Evolutionary conservation across 345 rosid species (phyloP).

Genomic region (Rhizophora mangle): DNA sequence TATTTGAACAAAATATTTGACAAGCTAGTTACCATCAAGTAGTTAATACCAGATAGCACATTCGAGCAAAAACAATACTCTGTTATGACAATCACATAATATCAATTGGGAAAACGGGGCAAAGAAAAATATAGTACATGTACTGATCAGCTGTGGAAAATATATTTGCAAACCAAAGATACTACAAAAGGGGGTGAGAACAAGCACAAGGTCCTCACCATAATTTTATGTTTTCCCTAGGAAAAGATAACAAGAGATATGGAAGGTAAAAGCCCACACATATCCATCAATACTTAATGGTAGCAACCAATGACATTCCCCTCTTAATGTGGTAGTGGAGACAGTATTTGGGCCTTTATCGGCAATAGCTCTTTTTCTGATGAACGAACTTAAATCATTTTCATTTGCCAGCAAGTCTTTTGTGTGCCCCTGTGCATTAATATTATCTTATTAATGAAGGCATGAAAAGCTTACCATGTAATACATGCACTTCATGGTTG

Average conservation of each 20-base stretch:
- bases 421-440: neutral
- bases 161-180: neutral
- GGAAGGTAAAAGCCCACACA: neutral
- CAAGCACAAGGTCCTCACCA: too few species aligned
- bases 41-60: neutral
- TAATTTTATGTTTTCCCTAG: neutral
- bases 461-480: neutral
- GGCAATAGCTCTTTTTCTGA: too few species aligned
- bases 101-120: neutral
- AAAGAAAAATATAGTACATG: neutral
- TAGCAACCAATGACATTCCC: neutral
- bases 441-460: neutral
- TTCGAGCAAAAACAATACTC: neutral
- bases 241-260: neutral
- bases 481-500: neutral
- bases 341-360: neutral
- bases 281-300: neutral
- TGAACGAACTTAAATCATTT: too few species aligned
- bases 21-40: neutral
- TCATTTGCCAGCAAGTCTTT: neutral
- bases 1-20: neutral
- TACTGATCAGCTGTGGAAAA: conserved; percentile 1
- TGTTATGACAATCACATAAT: neutral
- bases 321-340: neutral
- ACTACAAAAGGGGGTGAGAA: neutral